Evolutionary conservation across 768 basidiomycete species (phyloP), one percentile per base, ranked within the genome.

Genomic region (Agaricus subrufescens): DNA sequence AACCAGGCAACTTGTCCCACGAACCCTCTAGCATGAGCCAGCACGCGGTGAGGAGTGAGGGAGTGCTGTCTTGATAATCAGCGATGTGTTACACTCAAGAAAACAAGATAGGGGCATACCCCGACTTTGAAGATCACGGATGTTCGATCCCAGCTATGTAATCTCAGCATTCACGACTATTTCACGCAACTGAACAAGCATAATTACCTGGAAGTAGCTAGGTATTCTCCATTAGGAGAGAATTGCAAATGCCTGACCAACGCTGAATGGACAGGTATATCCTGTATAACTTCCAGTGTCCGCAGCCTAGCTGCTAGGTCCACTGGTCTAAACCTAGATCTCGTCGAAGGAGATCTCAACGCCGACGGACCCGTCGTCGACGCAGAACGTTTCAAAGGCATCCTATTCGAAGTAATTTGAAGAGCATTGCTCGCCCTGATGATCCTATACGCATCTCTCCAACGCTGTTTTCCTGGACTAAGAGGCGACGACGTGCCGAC

Each of bases 1-100:
- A 53, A 85, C 86, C 88, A 91, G 31, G 86, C 87, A 31, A 89
- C 87, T 68, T 89, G 87, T 34, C 83, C 81, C 30, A 88, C 83
- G 66, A 89, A 88, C n/a, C 84, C 85, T 58, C 81, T 77, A 4
- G 83, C 73, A 63, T 90, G 87, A 0, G 83, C 83, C 19, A 90
- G 76, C 14, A 81, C 77, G 42, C 85, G 80, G 62, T 87, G 85
- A 3, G 76, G 71, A 15, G 72, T 67, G 58, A 84, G 81, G 11
- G 81, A 78, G 53, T 83, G 78, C 85, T 86, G 37, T 12, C 51
- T 14, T 44, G 15, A 9, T 31, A 61, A 38, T 62, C 9, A 60
- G 27, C 15, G 53, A 30, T 15, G 34, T 12, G n/a, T 12, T 34
- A 29, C 4, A 51, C n/a, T 42, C 9, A 23, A 2, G 1, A 19